These are phyloP conservation scores for Phytophthora foliorum DNA, from an alignment of 352 stramenopile species.

Conservation along the genomic window DNA sequence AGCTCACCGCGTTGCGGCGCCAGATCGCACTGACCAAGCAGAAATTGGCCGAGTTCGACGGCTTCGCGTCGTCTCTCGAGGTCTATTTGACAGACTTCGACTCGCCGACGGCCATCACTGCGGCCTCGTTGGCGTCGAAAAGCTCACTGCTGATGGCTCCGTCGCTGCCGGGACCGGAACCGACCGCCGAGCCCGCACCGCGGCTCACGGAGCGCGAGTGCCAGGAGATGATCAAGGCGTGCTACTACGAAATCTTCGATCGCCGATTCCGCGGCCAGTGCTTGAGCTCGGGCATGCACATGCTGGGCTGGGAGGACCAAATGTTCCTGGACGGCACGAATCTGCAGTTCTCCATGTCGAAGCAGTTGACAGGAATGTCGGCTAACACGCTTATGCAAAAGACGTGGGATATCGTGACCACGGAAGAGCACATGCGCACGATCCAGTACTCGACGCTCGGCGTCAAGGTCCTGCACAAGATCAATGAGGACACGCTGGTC, in stretches of 20 bases:
- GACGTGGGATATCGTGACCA: slow-evolving; percentile 66
- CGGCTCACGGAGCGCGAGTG: slow-evolving; percentile 42
- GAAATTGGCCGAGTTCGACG: slow-evolving; percentile 46
- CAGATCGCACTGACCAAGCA: slow-evolving; percentile 51
- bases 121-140: slow-evolving; percentile 22
- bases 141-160: slow-evolving; percentile 31
- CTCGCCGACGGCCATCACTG: slow-evolving; percentile 21
- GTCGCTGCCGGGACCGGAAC: slow-evolving; percentile 16
- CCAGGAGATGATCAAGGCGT: slow-evolving; percentile 61
- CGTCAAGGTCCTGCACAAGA: slow-evolving; percentile 56
- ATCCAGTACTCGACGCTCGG: slow-evolving; percentile 62
- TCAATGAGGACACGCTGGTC: slow-evolving; percentile 60
- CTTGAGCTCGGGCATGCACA: slow-evolving; percentile 52
- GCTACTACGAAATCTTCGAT: slow-evolving; percentile 61
- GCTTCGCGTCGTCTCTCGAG: slow-evolving; percentile 52
- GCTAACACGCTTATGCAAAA: slow-evolving; percentile 51
- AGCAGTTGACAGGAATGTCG: slow-evolving; percentile 40
- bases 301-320: slow-evolving; percentile 61
- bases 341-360: slow-evolving; percentile 57
- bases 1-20: slow-evolving; percentile 42
- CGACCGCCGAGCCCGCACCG: slow-evolving; percentile 1
- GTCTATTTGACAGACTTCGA: slow-evolving; percentile 47
- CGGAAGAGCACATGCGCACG: slow-evolving; percentile 58
- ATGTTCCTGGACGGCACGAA: slow-evolving; percentile 60
- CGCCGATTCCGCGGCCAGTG: slow-evolving; percentile 47